Conservation (phyloP, 306 rosid genomes). For the Purshia tridentata region DNA sequence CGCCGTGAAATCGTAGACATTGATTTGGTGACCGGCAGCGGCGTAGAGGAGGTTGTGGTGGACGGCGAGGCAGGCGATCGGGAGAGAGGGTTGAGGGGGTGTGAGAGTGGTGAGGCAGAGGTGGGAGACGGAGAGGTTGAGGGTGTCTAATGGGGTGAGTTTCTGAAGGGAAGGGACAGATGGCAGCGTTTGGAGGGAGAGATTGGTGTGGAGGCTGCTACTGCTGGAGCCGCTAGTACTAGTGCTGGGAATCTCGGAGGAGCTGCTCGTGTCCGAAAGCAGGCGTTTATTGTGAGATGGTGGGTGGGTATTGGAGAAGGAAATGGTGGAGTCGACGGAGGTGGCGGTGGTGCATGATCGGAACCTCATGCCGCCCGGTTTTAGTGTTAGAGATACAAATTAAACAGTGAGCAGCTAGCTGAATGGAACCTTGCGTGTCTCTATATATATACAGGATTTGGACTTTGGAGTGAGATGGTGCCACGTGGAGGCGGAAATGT, state of each 20-base stretch:
- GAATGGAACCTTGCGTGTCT: not conserved
- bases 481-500: slow-evolving; percentile 1
- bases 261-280: slow-evolving; percentile 31
- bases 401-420: no score
- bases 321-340: slow-evolving; percentile 24
- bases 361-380: slow-evolving; percentile 30
- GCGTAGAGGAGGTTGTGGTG: slow-evolving; percentile 58
- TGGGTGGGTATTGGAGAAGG: slow-evolving; percentile 17
- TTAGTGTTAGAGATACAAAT: not conserved
- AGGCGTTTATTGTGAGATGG: slow-evolving; percentile 10
- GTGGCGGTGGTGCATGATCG: slow-evolving; percentile 37
- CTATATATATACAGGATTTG: not conserved
- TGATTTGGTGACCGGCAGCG: slow-evolving; percentile 58
- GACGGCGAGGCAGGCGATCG: slow-evolving; percentile 64
- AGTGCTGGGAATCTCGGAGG: slow-evolving; percentile 33
- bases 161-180: slow-evolving; percentile 78
- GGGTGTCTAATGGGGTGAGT: slow-evolving; percentile 36
- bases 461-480: not conserved
- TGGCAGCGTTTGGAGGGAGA: slow-evolving; percentile 74
- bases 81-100: slow-evolving; percentile 34
- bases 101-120: slow-evolving; percentile 40
- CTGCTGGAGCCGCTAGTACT: slow-evolving; percentile 10
- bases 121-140: slow-evolving; percentile 41
- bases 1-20: slow-evolving; percentile 57
- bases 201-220: slow-evolving; percentile 43